Percentiles rank a stretch among this genome's conserved stretches.
Evolutionary conservation across 495 filamentous ascomycete species (phyloP).

Genomic region (Halenospora varia): DNA sequence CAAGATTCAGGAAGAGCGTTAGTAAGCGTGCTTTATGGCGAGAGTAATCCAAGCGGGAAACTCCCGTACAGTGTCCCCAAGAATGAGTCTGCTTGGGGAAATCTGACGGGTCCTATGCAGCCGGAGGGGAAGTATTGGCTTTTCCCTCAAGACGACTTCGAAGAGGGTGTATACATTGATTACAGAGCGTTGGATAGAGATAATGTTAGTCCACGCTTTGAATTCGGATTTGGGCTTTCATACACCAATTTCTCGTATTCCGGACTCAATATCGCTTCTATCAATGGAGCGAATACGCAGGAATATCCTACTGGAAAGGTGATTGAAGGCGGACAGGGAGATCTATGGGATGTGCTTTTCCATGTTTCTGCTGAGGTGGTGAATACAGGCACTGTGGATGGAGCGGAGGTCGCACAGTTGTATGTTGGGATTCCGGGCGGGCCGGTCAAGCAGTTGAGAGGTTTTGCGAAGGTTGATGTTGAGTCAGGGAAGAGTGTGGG

Average conservation of each 20-base stretch:
- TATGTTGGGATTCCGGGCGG: slow-evolving; percentile 56
- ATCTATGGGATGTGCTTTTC: slow-evolving; percentile 58
- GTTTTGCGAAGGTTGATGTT: slow-evolving; percentile 60
- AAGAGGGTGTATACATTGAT: slow-evolving; percentile 61
- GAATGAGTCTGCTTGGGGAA: slow-evolving; percentile 54
- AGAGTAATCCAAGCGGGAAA: slow-evolving; percentile 55
- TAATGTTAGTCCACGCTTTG: slow-evolving; percentile 55
- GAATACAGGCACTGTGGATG: slow-evolving; percentile 48
- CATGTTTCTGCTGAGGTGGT: slow-evolving; percentile 46
- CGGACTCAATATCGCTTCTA: slow-evolving; percentile 32
- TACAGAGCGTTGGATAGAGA: slow-evolving; percentile 64
- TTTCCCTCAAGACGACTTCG: slow-evolving; percentile 56
- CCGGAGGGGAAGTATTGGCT: slow-evolving; percentile 29
- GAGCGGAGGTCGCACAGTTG: slow-evolving; percentile 32
- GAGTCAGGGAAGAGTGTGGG: slow-evolving; percentile 35
- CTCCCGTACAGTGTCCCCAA: slow-evolving; percentile 66
- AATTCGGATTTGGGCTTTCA: slow-evolving; percentile 68
- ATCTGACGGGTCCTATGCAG: slow-evolving; percentile 25
- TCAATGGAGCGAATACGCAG: slow-evolving; percentile 23
- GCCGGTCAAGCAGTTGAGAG: slow-evolving; percentile 57
- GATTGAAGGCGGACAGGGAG: slow-evolving; percentile 51
- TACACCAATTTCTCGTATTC: slow-evolving; percentile 59
- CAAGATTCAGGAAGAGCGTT: slow-evolving; percentile 55
- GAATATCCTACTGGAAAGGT: slow-evolving; percentile 38
- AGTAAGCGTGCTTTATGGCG: slow-evolving; percentile 54